Conservation (phyloP, 202 grass and related monocot species). For the Carex arenaria region DNA sequence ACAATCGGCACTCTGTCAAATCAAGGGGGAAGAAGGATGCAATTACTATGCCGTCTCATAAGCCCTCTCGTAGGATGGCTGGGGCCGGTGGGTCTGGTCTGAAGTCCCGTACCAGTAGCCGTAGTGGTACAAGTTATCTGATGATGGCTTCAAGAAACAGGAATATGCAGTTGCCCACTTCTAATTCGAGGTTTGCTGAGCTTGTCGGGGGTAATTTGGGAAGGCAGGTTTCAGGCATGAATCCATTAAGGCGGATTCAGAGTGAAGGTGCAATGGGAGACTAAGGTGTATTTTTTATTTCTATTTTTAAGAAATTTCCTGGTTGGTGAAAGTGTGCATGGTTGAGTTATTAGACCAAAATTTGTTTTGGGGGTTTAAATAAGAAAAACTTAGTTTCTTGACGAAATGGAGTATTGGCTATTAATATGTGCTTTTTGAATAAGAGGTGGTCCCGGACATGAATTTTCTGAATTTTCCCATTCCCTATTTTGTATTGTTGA, state of each 20-base stretch:
- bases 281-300: neutral
- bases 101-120: slow-evolving; percentile 44
- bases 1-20: slow-evolving; percentile 67
- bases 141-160: slow-evolving; percentile 35
- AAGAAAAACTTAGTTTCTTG: neutral
- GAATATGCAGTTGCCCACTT: slow-evolving; percentile 11
- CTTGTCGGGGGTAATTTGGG: neutral
- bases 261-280: slow-evolving; percentile 29
- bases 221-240: slow-evolving; percentile 6
- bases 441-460: neutral
- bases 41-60: slow-evolving; percentile 41
- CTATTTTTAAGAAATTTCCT: neutral
- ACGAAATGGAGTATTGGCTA: neutral
- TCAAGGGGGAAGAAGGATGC: slow-evolving; percentile 71
- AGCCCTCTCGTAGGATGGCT: slow-evolving; percentile 35
- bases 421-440: neutral
- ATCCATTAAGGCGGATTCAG: slow-evolving; percentile 22
- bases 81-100: slow-evolving; percentile 33
- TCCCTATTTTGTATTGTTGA: neutral
- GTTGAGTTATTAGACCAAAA: slow-evolving; percentile 15
- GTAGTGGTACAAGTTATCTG: slow-evolving; percentile 15
- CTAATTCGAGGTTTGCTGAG: neutral
- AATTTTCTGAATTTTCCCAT: slow-evolving; percentile 1
- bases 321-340: neutral
- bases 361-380: slow-evolving; percentile 9